Evolutionary conservation across 768 basidiomycete species (phyloP).

Genomic region (Cubamyces lactineus): DNA sequence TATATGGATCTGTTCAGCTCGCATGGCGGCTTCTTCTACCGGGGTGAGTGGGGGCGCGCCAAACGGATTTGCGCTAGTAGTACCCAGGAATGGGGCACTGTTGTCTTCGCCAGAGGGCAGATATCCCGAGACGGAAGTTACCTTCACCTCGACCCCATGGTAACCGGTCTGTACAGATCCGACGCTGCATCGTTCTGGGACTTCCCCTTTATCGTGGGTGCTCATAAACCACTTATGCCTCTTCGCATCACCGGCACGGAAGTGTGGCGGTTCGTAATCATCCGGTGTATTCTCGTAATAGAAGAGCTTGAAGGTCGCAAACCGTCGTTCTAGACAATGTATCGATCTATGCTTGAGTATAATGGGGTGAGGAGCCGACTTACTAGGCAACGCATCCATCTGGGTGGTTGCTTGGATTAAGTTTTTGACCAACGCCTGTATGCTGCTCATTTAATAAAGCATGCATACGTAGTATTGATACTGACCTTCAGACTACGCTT

Average conservation of each 20-base stretch:
- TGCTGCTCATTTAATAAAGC: background rate
- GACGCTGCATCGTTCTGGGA: constrained; percentile 72
- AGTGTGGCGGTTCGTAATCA: constrained; percentile 85
- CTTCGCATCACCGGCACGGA: constrained; percentile 70
- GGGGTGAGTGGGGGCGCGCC: constrained; percentile 52
- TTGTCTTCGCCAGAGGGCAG: constrained; percentile 70
- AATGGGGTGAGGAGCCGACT: constrained; percentile 26
- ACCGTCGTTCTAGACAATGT: constrained; percentile 63
- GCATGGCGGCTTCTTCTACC: constrained; percentile 56
- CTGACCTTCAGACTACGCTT: constrained; percentile 75
- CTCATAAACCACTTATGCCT: constrained; percentile 81
- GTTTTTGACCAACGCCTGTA: constrained; percentile 73
- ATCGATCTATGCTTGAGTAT: too few species aligned
- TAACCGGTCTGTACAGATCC: constrained; percentile 72
- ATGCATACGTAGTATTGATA: background rate
- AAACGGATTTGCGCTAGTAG: constrained; percentile 29
- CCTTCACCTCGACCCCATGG: constrained; percentile 73
- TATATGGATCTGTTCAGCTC: constrained; percentile 57
- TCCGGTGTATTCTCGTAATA: constrained; percentile 79
- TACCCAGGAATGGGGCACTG: constrained; percentile 57
- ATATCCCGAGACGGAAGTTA: constrained; percentile 74
- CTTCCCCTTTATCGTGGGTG: constrained; percentile 72
- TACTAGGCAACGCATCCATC: constrained; percentile 81
- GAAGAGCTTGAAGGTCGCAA: constrained; percentile 86
- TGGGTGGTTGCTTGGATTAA: constrained; percentile 77